Evolutionary conservation across 805 yeast genomes (phyloP).

Genomic region (Naumovozyma dairenensis): DNA sequence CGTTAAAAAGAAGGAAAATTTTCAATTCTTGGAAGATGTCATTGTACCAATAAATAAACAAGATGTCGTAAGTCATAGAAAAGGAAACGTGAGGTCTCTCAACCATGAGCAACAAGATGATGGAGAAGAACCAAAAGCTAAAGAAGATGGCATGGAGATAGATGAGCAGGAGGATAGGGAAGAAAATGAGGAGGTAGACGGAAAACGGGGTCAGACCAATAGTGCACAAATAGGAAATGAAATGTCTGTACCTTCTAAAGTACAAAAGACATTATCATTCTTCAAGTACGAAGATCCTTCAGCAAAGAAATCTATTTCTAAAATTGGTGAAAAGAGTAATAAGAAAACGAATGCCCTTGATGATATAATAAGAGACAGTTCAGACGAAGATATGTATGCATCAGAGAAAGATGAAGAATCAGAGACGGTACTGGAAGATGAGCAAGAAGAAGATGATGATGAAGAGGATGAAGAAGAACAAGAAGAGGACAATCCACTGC

Average conservation of each 20-base stretch:
- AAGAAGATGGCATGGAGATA: constrained; percentile 7
- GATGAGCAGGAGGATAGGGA: constrained; percentile 10
- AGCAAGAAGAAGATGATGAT: constrained; percentile 6
- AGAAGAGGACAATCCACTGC: constrained; percentile 3
- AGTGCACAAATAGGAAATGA: constrained; percentile 4
- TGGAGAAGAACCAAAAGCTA: constrained; percentile 3
- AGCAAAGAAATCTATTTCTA: background rate
- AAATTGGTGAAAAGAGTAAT: background rate
- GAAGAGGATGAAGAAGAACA: constrained; percentile 7
- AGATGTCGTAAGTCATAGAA: constrained; percentile 1
- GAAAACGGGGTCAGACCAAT: constrained; percentile 9
- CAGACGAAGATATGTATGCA: no score
- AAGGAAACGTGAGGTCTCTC: no score
- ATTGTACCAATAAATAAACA: constrained; percentile 5
- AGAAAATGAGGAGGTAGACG: constrained; percentile 11
- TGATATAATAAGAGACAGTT: no score
- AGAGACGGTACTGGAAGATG: constrained; percentile 13
- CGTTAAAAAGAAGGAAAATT: constrained; percentile 14
- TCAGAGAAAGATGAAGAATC: no score
- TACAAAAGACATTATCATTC: constrained; percentile 1
- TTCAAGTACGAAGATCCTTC: constrained; percentile 1
- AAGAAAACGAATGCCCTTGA: no score
- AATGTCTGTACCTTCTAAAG: constrained; percentile 1
- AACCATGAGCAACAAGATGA: background rate
- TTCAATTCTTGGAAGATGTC: constrained; percentile 21